phyloP scores from a whole-genome alignment of 768 basidiomycete genomes.

The Leccinum subtestaceum region DNA sequence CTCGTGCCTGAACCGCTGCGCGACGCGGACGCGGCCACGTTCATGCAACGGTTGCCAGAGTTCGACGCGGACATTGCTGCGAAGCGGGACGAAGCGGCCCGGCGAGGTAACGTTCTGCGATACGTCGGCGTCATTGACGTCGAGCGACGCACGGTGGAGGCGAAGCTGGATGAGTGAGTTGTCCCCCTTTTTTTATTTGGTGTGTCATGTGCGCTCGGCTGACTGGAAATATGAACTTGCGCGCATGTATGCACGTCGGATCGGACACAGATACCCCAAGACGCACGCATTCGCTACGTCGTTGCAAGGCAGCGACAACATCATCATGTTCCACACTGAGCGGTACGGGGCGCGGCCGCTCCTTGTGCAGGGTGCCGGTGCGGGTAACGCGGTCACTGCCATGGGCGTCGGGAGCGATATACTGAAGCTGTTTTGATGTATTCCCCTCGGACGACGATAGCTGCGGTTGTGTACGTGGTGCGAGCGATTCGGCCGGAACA shows the following conservation, averaged over 20 bases:
- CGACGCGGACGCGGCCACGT: slow-evolving; percentile 76
- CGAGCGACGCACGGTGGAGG: slow-evolving; percentile 61
- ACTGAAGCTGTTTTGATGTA: slow-evolving; percentile 43
- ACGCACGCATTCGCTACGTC: slow-evolving; percentile 95
- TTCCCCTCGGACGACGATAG: not conserved
- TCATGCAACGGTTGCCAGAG: slow-evolving; percentile 73
- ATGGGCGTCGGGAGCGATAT: slow-evolving; percentile 96
- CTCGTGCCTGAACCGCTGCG: slow-evolving; percentile 80
- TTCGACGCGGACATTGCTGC: slow-evolving; percentile 79
- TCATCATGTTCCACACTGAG: slow-evolving; percentile 95
- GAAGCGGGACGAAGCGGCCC: slow-evolving; percentile 73
- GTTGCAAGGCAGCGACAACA: slow-evolving; percentile 95
- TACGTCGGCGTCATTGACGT: slow-evolving; percentile 96
- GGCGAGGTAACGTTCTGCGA: slow-evolving; percentile 55
- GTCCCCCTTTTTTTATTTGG: not conserved
- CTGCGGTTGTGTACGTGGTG: slow-evolving; percentile 4
- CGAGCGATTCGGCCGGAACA: slow-evolving; percentile 2
- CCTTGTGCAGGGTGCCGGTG: slow-evolving; percentile 94
- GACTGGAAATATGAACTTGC: not conserved
- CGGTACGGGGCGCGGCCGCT: slow-evolving; percentile 86
- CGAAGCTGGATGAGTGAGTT: slow-evolving; percentile 82
- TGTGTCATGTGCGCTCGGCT: not conserved
- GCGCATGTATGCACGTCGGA: not conserved
- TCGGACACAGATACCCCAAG: slow-evolving; percentile 65
- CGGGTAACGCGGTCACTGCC: slow-evolving; percentile 96